Base-by-base conservation (phyloP, 2,329 filamentous ascomycete genomes). In the Proliferodiscus dingleyae region DNA sequence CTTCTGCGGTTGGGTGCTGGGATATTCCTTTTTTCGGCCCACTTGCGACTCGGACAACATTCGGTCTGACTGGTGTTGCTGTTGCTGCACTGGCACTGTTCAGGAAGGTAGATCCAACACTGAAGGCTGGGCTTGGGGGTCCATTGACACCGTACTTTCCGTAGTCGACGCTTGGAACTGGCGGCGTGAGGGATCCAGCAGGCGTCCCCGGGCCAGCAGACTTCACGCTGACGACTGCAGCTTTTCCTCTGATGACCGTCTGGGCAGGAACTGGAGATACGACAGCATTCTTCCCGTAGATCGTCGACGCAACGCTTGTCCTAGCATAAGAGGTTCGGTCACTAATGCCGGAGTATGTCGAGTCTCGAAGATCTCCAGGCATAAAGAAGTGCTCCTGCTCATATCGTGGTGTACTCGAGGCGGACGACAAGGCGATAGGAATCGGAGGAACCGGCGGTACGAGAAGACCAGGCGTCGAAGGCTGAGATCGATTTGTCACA, bases 401-500 rank as follows among this genome's bases (percentile, higher is more conserved):
- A 45, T 77, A 77, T 52, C 74, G 74, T 1, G 81, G 80, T 45
- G 70, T 79, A 59, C 70, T 74, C 49, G 72, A 69, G 48, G 76
- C 73, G 5, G 55, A 59, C 23, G 83, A 79, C 45, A 81, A 72
- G 30, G 78, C 73, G 57, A 78, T 81, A 37, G 93, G 91, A 51
- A 97, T 89, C 13, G 91, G 89, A 33, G 93, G 93, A 4, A 98
- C 90, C 0, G 91, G 91, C n/a, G 90, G 89, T 4, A 94, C 86
- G 41, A 91, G 77, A 16, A 89, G 71, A 30, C 81, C 82, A 3
- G 88, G 87, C 1, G 89, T 91, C n/a, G 85, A 83, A 4, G 87
- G 86, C 6, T 84, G 83, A 10, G 90, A 89, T 56, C 91, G 81
- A 69, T 96, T 96, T 50, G 89, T 96, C 60, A 97, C 90, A 49